phyloP scores from a whole-genome alignment of 768 basidiomycete genomes.

The Nevesoporus exiguus region DNA sequence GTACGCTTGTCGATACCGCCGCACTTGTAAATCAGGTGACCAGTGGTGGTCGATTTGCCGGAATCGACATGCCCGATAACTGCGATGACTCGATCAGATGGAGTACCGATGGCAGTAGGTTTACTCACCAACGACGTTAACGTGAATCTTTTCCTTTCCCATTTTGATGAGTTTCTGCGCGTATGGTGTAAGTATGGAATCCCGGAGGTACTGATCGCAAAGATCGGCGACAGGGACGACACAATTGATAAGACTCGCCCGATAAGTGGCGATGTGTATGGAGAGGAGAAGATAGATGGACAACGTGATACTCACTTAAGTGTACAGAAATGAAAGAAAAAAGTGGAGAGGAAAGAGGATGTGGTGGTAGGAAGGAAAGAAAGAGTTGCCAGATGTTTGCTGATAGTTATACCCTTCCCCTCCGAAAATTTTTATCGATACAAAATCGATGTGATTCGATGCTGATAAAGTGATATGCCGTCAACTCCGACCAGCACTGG shows the following conservation, averaged over 20 bases:
- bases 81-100: constrained; percentile 37
- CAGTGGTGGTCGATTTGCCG: constrained; percentile 99
- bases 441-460: constrained; percentile 56
- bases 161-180: constrained; percentile 62
- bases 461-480: constrained; percentile 44
- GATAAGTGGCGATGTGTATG: constrained; percentile 22
- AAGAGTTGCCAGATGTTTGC: constrained; percentile 41
- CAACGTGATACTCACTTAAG: constrained; percentile 39
- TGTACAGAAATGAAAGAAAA: constrained; percentile 39
- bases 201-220: constrained; percentile 15
- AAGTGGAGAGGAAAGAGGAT: constrained; percentile 27
- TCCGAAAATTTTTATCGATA: constrained; percentile 63
- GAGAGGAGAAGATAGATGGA: background rate
- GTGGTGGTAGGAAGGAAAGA: constrained; percentile 38
- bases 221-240: constrained; percentile 18
- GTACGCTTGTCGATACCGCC: constrained; percentile 99
- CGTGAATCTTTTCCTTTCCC: constrained; percentile 96
- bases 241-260: constrained; percentile 15
- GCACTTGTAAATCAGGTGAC: constrained; percentile 99
- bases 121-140: constrained; percentile 94
- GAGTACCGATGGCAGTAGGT: constrained; percentile 13
- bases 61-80: constrained; percentile 99
- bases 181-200: constrained; percentile 13
- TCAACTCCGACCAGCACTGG: constrained; percentile 41
- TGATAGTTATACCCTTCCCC: constrained; percentile 55